These are phyloP conservation scores for Botrytis deweyae DNA, from an alignment of 2,329 filamentous ascomycete species.

Conservation along the genomic window DNA sequence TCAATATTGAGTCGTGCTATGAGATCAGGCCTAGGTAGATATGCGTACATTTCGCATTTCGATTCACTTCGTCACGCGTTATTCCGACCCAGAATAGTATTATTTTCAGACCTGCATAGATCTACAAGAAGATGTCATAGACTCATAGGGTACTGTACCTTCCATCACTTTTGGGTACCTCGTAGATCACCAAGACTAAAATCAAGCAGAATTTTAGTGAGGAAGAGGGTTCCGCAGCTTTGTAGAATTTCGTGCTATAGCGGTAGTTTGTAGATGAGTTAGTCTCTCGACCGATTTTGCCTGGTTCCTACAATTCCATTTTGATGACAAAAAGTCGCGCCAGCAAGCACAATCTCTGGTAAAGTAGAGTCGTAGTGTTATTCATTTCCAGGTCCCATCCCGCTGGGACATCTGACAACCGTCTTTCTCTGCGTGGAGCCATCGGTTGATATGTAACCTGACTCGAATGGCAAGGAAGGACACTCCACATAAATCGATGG, in stretches of 20 bases:
- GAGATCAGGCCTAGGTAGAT: background rate
- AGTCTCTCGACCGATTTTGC: background rate
- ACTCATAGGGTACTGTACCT: background rate
- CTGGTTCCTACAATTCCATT: background rate
- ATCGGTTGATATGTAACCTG: slow-evolving; percentile 5
- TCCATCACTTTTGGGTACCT: background rate
- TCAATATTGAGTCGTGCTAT: background rate
- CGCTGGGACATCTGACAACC: slow-evolving; percentile 14
- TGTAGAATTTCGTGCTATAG: background rate
- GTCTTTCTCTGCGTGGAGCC: slow-evolving; percentile 12
- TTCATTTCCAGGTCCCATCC: slow-evolving; percentile 12
- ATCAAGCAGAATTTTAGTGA: background rate
- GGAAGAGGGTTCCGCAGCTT: background rate
- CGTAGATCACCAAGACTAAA: slow-evolving; percentile 1
- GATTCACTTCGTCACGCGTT: background rate
- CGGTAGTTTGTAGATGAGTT: background rate
- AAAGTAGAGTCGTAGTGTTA: background rate
- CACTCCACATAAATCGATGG: slow-evolving; percentile 18
- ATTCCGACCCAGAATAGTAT: background rate
- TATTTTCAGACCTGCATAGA: background rate
- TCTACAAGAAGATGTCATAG: background rate
- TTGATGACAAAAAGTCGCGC: background rate
- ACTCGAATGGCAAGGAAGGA: slow-evolving; percentile 1
- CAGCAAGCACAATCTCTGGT: slow-evolving; percentile 7
- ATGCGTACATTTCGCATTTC: background rate